These are phyloP conservation scores for Cladosporium cucumerinum DNA, from an alignment of 2,329 filamentous ascomycete genomes.

Conservation along the genomic window DNA sequence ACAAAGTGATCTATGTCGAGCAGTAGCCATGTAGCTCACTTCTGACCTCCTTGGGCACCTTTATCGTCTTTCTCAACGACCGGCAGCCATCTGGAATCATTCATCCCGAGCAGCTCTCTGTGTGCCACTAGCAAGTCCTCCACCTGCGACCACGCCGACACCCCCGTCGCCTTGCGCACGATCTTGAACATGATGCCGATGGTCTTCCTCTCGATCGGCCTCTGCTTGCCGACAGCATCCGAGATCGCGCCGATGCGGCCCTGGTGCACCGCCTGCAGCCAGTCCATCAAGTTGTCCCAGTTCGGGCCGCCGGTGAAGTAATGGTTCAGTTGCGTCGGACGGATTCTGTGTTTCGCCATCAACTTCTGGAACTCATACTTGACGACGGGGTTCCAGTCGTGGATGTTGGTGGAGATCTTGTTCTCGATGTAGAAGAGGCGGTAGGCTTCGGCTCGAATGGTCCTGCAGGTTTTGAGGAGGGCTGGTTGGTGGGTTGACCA, in stretches of 20 bases:
- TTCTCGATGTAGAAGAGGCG: conserved; percentile 10
- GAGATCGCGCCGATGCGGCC: background rate
- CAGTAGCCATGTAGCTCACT: no score
- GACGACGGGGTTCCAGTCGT: conserved; percentile 1
- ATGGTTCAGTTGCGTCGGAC: background rate
- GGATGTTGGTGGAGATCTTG: background rate
- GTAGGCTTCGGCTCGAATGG: background rate
- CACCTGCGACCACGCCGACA: background rate
- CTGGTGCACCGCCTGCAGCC: conserved; percentile 1
- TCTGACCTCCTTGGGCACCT: no score
- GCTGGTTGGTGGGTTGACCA: conserved; percentile 5
- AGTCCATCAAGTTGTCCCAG: background rate
- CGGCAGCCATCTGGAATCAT: background rate
- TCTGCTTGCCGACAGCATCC: background rate
- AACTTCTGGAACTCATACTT: background rate
- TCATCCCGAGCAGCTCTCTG: background rate
- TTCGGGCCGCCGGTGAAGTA: background rate
- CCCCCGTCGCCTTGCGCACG: background rate
- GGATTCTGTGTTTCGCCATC: background rate
- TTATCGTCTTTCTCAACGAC: no score
- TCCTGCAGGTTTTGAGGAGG: background rate
- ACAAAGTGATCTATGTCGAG: no score
- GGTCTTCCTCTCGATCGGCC: background rate
- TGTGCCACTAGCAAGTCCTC: background rate
- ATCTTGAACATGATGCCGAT: conserved; percentile 3